phyloP scores from a whole-genome alignment of 495 filamentous ascomycete genomes.

The Aspergillus taichungensis region DNA sequence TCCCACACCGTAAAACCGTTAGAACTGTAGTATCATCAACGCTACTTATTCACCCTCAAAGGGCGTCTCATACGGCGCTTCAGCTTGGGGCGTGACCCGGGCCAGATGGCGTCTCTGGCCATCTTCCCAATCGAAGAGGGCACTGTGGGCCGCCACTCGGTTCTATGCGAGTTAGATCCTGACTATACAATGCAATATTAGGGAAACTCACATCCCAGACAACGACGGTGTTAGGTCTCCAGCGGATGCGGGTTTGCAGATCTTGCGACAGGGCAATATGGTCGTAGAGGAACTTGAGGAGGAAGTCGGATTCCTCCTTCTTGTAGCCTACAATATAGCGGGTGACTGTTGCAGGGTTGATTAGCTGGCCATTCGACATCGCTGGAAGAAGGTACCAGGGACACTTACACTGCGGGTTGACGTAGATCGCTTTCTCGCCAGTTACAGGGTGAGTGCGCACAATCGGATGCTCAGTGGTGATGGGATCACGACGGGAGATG shows the following conservation, averaged over 20 bases:
- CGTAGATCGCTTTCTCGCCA: slow-evolving; percentile 75
- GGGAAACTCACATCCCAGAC: slow-evolving; percentile 48
- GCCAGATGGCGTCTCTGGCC: slow-evolving; percentile 74
- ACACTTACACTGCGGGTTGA: slow-evolving; percentile 75
- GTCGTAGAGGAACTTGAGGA: slow-evolving; percentile 58
- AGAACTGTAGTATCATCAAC: background rate
- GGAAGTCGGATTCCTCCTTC: slow-evolving; percentile 56
- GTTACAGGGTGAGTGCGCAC: slow-evolving; percentile 51
- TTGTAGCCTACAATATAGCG: slow-evolving; percentile 56
- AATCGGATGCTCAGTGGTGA: slow-evolving; percentile 48
- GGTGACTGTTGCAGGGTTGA: slow-evolving; percentile 35
- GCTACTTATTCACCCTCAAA: slow-evolving; percentile 43
- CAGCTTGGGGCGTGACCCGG: slow-evolving; percentile 77
- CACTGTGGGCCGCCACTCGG: slow-evolving; percentile 67
- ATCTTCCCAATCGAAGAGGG: slow-evolving; percentile 72
- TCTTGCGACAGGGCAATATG: slow-evolving; percentile 53
- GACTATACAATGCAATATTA: background rate
- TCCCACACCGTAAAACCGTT: too few species aligned
- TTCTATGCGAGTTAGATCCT: slow-evolving; percentile 36
- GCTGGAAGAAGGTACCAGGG: slow-evolving; percentile 4
- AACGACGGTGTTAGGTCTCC: slow-evolving; percentile 48
- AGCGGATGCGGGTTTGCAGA: slow-evolving; percentile 49
- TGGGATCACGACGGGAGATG: slow-evolving; percentile 45
- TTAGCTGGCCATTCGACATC: background rate
- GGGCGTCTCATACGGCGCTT: slow-evolving; percentile 56